Conservation (phyloP, 495 filamentous ascomycete species). For the Pyrenula massariospora region DNA sequence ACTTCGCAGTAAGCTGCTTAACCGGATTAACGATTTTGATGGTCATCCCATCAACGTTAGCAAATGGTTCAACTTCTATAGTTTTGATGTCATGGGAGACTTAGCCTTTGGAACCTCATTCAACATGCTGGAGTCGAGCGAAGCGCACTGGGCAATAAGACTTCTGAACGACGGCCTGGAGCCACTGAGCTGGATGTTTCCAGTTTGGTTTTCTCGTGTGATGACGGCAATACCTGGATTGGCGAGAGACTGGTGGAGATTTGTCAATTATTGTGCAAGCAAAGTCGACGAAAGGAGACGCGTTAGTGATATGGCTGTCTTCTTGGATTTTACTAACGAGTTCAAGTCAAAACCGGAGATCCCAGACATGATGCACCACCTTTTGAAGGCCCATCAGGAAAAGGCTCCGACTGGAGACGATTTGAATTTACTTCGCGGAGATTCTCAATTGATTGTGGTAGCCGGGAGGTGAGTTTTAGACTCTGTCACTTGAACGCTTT, state of each 20-base stretch:
- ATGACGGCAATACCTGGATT: constrained; percentile 17
- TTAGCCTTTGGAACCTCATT: constrained; percentile 36
- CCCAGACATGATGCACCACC: constrained; percentile 21
- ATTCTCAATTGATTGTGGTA: constrained; percentile 22
- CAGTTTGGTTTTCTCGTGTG: constrained; percentile 26
- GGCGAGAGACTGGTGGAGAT: constrained; percentile 19
- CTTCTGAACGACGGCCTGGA: constrained; percentile 19
- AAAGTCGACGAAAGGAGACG: constrained; percentile 7
- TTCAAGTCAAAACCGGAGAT: constrained; percentile 12
- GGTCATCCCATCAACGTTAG: constrained; percentile 22
- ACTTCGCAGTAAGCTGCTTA: constrained; percentile 16
- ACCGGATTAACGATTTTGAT: constrained; percentile 6
- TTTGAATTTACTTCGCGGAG: constrained; percentile 16
- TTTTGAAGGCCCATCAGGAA: constrained; percentile 18
- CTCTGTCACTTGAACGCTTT: neutral
- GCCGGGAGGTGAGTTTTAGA: constrained; percentile 30
- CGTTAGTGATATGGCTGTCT: neutral
- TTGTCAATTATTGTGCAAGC: constrained; percentile 9
- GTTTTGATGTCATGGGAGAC: constrained; percentile 42
- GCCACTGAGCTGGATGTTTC: constrained; percentile 20
- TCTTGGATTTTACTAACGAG: constrained; percentile 1
- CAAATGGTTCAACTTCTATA: constrained; percentile 32
- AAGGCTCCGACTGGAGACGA: constrained; percentile 14
- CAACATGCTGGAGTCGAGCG: constrained; percentile 24
- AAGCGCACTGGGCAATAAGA: constrained; percentile 20